Evolutionary conservation across 345 rosid species (phyloP), one percentile per base, ranked within the genome.

Genomic region (Firmiana major): DNA sequence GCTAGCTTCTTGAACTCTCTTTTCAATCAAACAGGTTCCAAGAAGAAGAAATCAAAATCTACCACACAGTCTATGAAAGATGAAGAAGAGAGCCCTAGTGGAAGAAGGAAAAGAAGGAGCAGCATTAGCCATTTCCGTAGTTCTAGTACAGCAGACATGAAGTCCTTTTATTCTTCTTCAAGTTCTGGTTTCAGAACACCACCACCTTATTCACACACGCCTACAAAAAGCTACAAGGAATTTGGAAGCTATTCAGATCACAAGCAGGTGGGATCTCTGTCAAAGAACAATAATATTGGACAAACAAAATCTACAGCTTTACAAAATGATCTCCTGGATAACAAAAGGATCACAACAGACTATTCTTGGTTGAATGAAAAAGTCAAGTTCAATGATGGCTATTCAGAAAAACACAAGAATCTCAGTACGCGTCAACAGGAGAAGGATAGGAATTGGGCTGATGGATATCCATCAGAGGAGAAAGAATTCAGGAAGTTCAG

Each of bases 1-100:
- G 97, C 97, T 2, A 93, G 90, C 83, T 95, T 95, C 89, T 83
- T 95, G 88, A 95, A 90, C 85, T 92, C 98, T 64, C 80, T 93
- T 26, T 93, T 95, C 86, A 89, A 81, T 59, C 97, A 95, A 84
- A 81, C 93, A n/a, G 54, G 93, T 69, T 89, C 88, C 1, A 90
- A 84, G 84, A 93, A 90, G 86, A 91, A 85, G 88, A 94, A 93
- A 78, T 24, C 86, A 19, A 86, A 88, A 79, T 83, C 89, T 46
- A 73, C 83, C 45, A 65, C 88, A 0, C 87, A 83, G 74, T 85
- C 91, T 3, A 78, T 78, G 82, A 86, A 89, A 51, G 93, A 89
- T 58, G 93, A 88, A 2, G 94, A 88, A 62, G 93, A 93, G 36
- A 89, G 85, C 78, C 90, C 94, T 1, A 86, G 89, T 28, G 88